Conservation (phyloP, 805 yeast genomes). For the Yarrowia sp. region DNA sequence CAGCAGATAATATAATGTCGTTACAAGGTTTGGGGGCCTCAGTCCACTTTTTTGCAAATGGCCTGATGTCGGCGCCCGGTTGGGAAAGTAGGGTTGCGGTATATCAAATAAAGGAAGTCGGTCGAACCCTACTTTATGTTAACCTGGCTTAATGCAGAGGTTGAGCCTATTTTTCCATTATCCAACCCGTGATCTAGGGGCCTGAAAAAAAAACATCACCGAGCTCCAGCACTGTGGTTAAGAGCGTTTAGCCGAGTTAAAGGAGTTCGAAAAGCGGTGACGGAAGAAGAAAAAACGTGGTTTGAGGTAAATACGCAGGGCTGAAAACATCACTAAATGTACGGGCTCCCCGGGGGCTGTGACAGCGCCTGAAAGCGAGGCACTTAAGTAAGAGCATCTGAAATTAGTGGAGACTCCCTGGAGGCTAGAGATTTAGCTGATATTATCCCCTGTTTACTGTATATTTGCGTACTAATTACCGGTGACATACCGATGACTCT, state of each 20-base stretch:
- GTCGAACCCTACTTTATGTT: neutral
- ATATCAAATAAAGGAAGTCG: neutral
- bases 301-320: constrained; percentile 14
- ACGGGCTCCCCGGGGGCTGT: no score
- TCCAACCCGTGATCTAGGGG: constrained; percentile 25
- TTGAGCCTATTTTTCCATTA: neutral
- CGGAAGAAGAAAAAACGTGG: neutral
- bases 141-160: constrained; percentile 1
- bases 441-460: neutral
- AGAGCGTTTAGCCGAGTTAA: constrained; percentile 7
- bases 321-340: neutral
- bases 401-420: neutral
- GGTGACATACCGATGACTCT: neutral
- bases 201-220: neutral
- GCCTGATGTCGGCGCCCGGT: constrained; percentile 28
- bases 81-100: constrained; percentile 10
- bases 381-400: no score
- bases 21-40: constrained; percentile 28
- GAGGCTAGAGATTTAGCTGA: no score
- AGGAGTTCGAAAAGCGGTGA: neutral
- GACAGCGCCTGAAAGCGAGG: no score
- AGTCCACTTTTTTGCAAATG: constrained; percentile 36
- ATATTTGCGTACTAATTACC: neutral
- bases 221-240: neutral
- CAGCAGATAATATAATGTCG: constrained; percentile 27